These are phyloP conservation scores for Fraxinus greggii DNA, from an alignment of 305 asterid species.

Conservation along the genomic window DNA sequence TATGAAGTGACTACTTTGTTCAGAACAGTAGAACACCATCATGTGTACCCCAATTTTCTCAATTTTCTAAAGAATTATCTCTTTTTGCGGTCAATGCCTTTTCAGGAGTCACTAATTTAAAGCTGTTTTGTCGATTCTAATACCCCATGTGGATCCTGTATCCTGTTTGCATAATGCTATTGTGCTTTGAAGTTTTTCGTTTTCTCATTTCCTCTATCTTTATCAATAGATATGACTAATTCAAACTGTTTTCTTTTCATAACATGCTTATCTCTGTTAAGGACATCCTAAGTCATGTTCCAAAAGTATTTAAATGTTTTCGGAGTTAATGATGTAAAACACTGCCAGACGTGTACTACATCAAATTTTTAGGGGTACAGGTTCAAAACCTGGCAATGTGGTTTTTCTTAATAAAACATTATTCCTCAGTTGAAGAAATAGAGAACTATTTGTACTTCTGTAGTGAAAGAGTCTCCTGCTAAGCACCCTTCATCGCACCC, in stretches of 20 bases:
- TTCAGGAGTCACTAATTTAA: slow-evolving; percentile 35
- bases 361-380: slow-evolving; percentile 30
- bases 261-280: slow-evolving; percentile 18
- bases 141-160: slow-evolving; percentile 36
- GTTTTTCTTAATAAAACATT: slow-evolving; percentile 48
- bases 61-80: slow-evolving; percentile 20
- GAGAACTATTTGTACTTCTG: slow-evolving; percentile 25
- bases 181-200: slow-evolving; percentile 25
- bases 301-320: slow-evolving; percentile 24
- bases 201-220: slow-evolving; percentile 11
- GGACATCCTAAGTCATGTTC: slow-evolving; percentile 26
- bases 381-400: slow-evolving; percentile 55
- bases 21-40: slow-evolving; percentile 15
- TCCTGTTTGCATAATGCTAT: slow-evolving; percentile 24
- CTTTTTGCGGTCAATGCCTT: slow-evolving; percentile 38
- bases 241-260: not conserved
- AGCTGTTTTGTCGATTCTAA: slow-evolving; percentile 30
- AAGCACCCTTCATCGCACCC: slow-evolving; percentile 51
- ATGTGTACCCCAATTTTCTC: slow-evolving; percentile 12
- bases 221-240: slow-evolving; percentile 5
- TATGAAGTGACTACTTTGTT: not conserved
- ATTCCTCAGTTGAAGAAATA: slow-evolving; percentile 43
- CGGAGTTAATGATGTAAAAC: slow-evolving; percentile 39
- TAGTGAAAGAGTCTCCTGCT: not conserved
- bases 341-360: slow-evolving; percentile 46